Base-by-base conservation (phyloP, 176 grass and related monocot species). In the Carex littledalei region DNA sequence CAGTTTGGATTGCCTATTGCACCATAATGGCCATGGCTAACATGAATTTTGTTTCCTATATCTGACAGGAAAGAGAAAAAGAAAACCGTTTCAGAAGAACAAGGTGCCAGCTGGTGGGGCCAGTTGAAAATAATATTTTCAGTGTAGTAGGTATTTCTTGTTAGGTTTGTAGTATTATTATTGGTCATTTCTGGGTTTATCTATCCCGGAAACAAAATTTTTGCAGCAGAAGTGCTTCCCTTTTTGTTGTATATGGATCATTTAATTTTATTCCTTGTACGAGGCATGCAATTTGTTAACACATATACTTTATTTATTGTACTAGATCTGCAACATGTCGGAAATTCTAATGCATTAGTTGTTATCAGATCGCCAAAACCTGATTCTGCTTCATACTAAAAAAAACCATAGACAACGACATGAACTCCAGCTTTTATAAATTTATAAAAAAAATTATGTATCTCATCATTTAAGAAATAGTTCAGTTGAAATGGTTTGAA, bases 21-120 rank as follows among this genome's bases (percentile, higher is more conserved):
- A 34, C 50, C 14, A 32, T 56, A 17, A 78, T 55, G 16, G 3
- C 12, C 2, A 18, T 7, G 17, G 24, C 6, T 78, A 55, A 77
- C 56, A 78, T 43, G 10, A 52, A 6, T n/a, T 22, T 22, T 22
- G 14, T 66, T 76, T 20, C 61, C 58, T 56, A 29, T 62, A 63
- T 52, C 18, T 79, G 39, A 84, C 78, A 94, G 94, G 90, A 67
- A 92, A 69, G 87, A 93, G 35, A 81, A 67, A 64, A 85, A 88
- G 39, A 86, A 90, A 66, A 63, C 68, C 0, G 61, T 35, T 59
- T 57, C 52, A 55, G 52, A 94, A 91, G 78, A 94, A 86, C 72
- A 86, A 86, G 86, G 86, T 87, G 26, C 52, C 74, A 57, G 52
- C 74, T 32, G 24, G 52, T 34, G 52, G 74, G 24, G 7, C 15